Evolutionary conservation across 73 alveolate genomes (phyloP).

Genomic region (Tetrahymena malaccensis): DNA sequence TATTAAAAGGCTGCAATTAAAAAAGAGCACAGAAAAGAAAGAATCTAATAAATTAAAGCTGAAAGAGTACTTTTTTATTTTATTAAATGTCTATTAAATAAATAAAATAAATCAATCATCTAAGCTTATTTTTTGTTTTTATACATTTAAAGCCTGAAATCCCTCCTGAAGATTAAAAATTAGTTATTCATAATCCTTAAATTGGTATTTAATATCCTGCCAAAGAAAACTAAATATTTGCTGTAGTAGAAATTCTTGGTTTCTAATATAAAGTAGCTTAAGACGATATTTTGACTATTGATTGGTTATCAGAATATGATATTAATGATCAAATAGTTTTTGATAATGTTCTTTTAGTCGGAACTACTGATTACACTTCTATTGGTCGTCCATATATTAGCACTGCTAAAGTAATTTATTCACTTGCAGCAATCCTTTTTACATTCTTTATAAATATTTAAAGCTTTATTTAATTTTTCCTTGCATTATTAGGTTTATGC

Average conservation of each 20-base stretch:
- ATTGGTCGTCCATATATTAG: slow-evolving; percentile 57
- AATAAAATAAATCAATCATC: not conserved
- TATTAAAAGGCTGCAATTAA: slow-evolving; percentile 44
- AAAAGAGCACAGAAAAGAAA: slow-evolving; percentile 16
- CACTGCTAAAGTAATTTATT: slow-evolving; percentile 15
- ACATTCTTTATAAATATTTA: too few relatives aligned
- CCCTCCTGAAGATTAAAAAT: slow-evolving; percentile 32
- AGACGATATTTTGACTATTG: slow-evolving; percentile 38
- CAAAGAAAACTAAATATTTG: slow-evolving; percentile 39
- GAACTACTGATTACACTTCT: slow-evolving; percentile 55
- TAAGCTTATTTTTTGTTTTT: not conserved
- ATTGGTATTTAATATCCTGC: slow-evolving; percentile 44
- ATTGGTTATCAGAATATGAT: slow-evolving; percentile 16
- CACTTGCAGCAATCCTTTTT: too few relatives aligned
- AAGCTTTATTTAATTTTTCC: not conserved
- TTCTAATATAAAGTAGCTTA: slow-evolving; percentile 43
- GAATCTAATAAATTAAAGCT: not conserved
- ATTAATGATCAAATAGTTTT: slow-evolving; percentile 41
- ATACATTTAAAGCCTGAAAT: slow-evolving; percentile 4
- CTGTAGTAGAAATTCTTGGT: slow-evolving; percentile 44
- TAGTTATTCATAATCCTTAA: slow-evolving; percentile 24
- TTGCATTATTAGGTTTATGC: slow-evolving; percentile 5
- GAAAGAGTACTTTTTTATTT: not conserved
- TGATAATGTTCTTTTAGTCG: slow-evolving; percentile 52
- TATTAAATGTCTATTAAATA: not conserved